phyloP scores from a whole-genome alignment of 306 rosid genomes.

The Vachellia collinsii region DNA sequence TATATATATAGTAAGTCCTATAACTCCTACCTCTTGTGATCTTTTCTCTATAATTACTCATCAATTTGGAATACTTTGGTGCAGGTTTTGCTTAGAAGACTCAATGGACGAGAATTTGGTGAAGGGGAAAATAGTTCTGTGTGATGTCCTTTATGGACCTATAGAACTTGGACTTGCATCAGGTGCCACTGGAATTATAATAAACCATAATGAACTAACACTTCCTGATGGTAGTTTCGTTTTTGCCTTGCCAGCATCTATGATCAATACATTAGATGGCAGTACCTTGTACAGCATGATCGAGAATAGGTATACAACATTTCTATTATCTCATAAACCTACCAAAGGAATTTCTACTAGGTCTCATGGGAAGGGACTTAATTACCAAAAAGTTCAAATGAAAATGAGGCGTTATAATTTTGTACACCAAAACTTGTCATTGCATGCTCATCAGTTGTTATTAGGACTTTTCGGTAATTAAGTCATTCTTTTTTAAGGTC shows the following conservation, averaged over 20 bases:
- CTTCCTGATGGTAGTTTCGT: neutral
- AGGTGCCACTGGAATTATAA: conserved; percentile 32
- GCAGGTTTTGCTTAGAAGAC: conserved; percentile 14
- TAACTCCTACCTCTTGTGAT: neutral
- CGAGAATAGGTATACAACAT: neutral
- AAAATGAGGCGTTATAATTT: too few relatives aligned
- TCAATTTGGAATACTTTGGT: neutral
- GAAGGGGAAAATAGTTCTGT: conserved; percentile 47
- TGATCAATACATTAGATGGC: conserved; percentile 7
- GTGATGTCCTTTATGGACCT: conserved; percentile 7
- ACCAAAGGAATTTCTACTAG: too few relatives aligned
- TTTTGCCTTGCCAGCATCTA: conserved; percentile 40
- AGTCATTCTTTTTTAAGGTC: too few relatives aligned
- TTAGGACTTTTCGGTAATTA: too few relatives aligned
- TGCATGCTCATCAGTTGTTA: too few relatives aligned
- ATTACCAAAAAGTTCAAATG: too few relatives aligned
- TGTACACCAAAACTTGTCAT: too few relatives aligned
- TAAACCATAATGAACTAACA: neutral
- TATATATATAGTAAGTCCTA: too few relatives aligned
- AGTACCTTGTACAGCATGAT: neutral
- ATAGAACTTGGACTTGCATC: neutral
- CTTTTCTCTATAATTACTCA: neutral
- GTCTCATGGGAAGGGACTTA: too few relatives aligned
- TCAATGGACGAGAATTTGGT: conserved; percentile 29
- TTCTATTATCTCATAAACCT: neutral